These are phyloP conservation scores for Nakaseomyces bracarensis DNA, from an alignment of 1,139 yeast genomes.

Conservation along the genomic window DNA sequence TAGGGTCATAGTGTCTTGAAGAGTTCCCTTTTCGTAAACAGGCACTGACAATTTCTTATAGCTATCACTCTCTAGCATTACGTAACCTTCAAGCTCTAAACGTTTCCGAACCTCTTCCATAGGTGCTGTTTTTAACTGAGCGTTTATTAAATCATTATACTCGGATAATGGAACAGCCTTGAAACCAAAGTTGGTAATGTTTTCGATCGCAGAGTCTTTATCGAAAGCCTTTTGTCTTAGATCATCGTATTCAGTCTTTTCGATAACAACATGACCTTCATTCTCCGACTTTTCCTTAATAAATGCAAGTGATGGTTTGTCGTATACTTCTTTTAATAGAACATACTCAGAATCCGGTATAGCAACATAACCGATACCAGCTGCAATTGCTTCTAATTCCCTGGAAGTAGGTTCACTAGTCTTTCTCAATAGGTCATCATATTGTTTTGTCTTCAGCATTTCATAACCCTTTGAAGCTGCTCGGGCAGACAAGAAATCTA, in stretches of 20 bases:
- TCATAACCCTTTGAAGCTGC: constrained; percentile 5
- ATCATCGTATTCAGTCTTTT: constrained; percentile 7
- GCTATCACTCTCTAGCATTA: neutral
- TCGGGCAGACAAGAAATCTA: constrained; percentile 8
- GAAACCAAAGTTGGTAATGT: constrained; percentile 2
- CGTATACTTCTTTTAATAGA: constrained; percentile 24
- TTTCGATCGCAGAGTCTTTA: constrained; percentile 2
- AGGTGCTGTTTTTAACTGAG: constrained; percentile 4
- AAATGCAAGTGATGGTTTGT: constrained; percentile 24
- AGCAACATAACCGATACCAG: constrained; percentile 21
- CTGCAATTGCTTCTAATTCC: constrained; percentile 19
- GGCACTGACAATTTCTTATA: constrained; percentile 27
- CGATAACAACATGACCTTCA: constrained; percentile 12
- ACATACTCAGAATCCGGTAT: constrained; percentile 30
- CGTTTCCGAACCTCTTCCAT: constrained; percentile 3
- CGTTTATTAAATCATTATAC: constrained; percentile 7
- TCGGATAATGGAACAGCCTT: constrained; percentile 5
- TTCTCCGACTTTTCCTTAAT: constrained; percentile 26
- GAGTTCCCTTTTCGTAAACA: constrained; percentile 18
- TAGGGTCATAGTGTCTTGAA: constrained; percentile 6
- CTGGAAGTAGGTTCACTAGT: constrained; percentile 15
- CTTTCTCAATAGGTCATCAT: constrained; percentile 10
- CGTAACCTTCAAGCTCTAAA: constrained; percentile 1
- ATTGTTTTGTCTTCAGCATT: constrained; percentile 7
- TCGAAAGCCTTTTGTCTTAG: neutral